Evolutionary conservation across 2,329 filamentous ascomycete genomes (phyloP), one percentile per base, ranked within the genome.

Genomic region (Cytospora mali): DNA sequence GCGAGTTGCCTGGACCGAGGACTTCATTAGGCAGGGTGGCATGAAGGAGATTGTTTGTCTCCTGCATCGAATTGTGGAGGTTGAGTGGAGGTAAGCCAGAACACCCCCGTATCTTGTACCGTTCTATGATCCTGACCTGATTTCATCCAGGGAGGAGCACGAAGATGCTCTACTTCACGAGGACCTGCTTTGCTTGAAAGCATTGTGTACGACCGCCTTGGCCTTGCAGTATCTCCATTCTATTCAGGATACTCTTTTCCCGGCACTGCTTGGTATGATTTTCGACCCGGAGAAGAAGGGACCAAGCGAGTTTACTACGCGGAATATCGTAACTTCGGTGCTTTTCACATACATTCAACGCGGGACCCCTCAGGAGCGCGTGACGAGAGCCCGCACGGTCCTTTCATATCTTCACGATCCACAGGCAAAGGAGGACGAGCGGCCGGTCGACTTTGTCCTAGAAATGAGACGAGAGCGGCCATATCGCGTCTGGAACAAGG

Each of bases 231-330:
- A 94, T 71, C 84, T 99, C 9, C 85, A 91, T 68, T 86, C 87
- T 11, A 91, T 97, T 62, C 92, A 96, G 68, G 80, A 82, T 6
- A 88, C 89, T 0, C 82, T 99, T 10, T 97, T 98, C 71, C 92
- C 94, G 2, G 91, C 91, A 28, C 80, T 99, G 53, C 78, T 98
- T 53, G 85, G 86, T 63, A 93, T 98, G 89, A 82, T 98, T 48
- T 98, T 98, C 71, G 93, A 97, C 71, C 92, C 96, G n/a, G 94
- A 98, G 73, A 96, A 93, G 80, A 98, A 98, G 75, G 95, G 95
- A 0, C 95, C 95, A 0, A 96, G 92, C 78, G 95, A 99, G 75
- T 99, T 97, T 74, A 95, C 91, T 5, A 98, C 95, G 14, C 88
- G 95, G 61, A 90, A 89, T 69, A 92, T 98, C 69, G 90, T 98